Base-by-base conservation (phyloP, 768 basidiomycete species). In the Kwoniella sp. region DNA sequence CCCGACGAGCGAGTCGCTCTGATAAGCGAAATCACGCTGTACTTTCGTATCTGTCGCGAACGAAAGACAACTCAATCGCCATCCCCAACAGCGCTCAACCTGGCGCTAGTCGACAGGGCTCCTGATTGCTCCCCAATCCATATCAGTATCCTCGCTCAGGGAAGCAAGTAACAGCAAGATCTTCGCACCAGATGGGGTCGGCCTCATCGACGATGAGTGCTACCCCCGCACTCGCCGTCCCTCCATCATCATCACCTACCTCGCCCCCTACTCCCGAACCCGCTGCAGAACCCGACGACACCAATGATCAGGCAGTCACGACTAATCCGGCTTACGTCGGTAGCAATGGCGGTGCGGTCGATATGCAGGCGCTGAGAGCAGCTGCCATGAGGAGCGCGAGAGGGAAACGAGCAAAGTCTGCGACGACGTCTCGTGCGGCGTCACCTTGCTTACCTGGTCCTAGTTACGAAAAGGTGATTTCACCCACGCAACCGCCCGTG, bases 41-140 rank as follows among this genome's bases (percentile, higher is more conserved):
- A n/a, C n/a, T 37, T 68, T 67, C 53, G 70, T 74, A 62, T 61
- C 58, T 60, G 72, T 64, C 44, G 71, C 71, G 15, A 69, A 72
- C 12, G 76, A 73, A 6, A 77, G 61, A 2, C 33, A 6, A 13
- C 13, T 33, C 33, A 33, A 33, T 33, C 33, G 33, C 33, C 5
- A 33, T 6, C 33, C 33, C 5, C n/a, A n/a, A n/a, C n/a, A n/a
- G n/a, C n/a, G n/a, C n/a, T n/a, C n/a, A n/a, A n/a, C n/a, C n/a
- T n/a, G n/a, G n/a, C n/a, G n/a, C n/a, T n/a, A n/a, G n/a, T n/a
- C n/a, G n/a, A n/a, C n/a, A n/a, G n/a, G n/a, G n/a, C n/a, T n/a
- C n/a, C n/a, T n/a, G n/a, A 44, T 44, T 19, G 40, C 40, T 44
- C 4, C 40, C n/a, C n/a, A n/a, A n/a, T n/a, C n/a, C n/a, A n/a